phyloP scores from a whole-genome alignment of 768 basidiomycete genomes.

The Ramaria rubella region DNA sequence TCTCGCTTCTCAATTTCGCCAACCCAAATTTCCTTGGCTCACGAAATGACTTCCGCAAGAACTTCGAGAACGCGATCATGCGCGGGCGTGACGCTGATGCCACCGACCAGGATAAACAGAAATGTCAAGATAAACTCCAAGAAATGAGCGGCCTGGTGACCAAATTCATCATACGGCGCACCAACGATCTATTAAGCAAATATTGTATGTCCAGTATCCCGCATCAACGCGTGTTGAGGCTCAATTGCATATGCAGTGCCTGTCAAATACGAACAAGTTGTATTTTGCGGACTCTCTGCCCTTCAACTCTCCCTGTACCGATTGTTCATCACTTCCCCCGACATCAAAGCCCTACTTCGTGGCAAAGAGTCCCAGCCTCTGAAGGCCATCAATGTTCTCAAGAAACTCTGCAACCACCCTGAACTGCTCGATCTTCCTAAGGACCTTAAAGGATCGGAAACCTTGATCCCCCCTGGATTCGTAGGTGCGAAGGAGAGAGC shows the following conservation, averaged over 20 bases:
- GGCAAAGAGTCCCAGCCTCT: conserved; percentile 89
- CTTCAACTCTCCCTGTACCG: conserved; percentile 83
- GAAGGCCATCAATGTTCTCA: conserved; percentile 89
- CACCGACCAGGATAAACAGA: conserved; percentile 66
- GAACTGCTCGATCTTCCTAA: conserved; percentile 80
- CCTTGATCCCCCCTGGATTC: conserved; percentile 77
- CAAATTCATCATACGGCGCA: conserved; percentile 91
- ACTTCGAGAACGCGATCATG: conserved; percentile 88
- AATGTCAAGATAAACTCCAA: conserved; percentile 84
- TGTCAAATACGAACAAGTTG: conserved; percentile 98
- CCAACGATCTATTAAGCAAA: conserved; percentile 91
- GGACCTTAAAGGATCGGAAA: conserved; percentile 77
- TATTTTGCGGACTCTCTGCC: conserved; percentile 81
- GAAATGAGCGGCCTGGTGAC: conserved; percentile 83
- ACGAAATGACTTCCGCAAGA: conserved; percentile 88
- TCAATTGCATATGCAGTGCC: conserved; percentile 54
- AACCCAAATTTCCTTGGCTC: conserved; percentile 87
- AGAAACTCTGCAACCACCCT: conserved; percentile 95
- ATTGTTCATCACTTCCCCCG: conserved; percentile 86
- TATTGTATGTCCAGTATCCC: conserved; percentile 57
- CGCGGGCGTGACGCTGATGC: conserved; percentile 87
- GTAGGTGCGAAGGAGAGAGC: conserved; percentile 37
- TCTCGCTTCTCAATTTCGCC: conserved; percentile 87
- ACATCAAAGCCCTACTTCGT: conserved; percentile 83
- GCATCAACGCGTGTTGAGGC: conserved; percentile 10